Evolutionary conservation across 768 basidiomycete genomes (phyloP).

Genomic region (Tricholoma terreum): DNA sequence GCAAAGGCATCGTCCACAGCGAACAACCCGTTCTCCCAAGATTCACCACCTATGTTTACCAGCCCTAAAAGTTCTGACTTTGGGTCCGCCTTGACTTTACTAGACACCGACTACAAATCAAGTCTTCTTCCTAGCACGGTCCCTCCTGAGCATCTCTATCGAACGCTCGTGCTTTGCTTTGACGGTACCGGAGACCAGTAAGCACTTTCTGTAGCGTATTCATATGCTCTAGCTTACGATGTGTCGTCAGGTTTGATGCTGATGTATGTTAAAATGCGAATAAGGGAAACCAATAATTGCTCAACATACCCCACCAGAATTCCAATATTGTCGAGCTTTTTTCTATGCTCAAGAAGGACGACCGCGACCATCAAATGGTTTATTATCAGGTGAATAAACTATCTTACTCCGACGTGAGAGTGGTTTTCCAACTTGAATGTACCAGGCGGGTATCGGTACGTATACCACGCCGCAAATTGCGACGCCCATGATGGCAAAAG

Average conservation of each 20-base stretch:
- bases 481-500: conserved; percentile 40
- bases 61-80: not conserved
- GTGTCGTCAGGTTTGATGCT: conserved; percentile 19
- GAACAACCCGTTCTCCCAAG: not conserved
- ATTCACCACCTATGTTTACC: not conserved
- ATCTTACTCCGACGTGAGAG: no score
- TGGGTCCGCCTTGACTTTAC: not conserved
- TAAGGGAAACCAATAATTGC: no score
- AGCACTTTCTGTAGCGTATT: not conserved
- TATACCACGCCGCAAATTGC: conserved; percentile 51
- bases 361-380: conserved; percentile 34
- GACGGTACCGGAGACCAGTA: conserved; percentile 31
- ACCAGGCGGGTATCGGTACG: conserved; percentile 60
- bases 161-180: conserved; percentile 51
- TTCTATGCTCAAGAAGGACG: conserved; percentile 35
- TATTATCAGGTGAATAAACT: conserved; percentile 37
- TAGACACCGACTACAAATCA: not conserved
- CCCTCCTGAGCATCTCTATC: not conserved
- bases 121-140: not conserved
- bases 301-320: conserved; percentile 19
- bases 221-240: not conserved
- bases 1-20: not conserved
- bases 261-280: conserved; percentile 13
- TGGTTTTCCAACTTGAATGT: no score
- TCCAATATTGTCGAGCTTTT: conserved; percentile 40